Evolutionary conservation across 2,329 filamentous ascomycete species (phyloP).

Genomic region (Aspergillus tanneri): DNA sequence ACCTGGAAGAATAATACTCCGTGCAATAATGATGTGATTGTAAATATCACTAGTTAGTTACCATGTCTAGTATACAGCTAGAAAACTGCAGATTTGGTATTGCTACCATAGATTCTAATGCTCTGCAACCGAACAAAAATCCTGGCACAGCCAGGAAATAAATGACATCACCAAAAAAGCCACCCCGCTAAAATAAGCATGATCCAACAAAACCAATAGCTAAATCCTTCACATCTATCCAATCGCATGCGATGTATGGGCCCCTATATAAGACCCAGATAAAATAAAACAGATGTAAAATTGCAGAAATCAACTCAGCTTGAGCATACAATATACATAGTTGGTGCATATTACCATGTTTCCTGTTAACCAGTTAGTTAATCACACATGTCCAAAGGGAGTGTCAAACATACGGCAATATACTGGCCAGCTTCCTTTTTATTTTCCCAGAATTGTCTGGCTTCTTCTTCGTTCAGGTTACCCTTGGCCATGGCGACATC

Average conservation of each 20-base stretch:
- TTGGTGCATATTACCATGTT: constrained; percentile 31
- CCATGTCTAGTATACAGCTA: too few relatives aligned
- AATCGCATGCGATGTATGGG: constrained; percentile 3
- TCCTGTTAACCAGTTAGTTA: constrained; percentile 26
- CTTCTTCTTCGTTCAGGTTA: constrained; percentile 77
- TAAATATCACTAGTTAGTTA: too few relatives aligned
- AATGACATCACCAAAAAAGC: neutral
- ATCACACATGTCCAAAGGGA: neutral
- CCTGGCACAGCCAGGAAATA: neutral
- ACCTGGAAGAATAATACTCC: too few relatives aligned
- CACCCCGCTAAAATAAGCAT: constrained; percentile 6
- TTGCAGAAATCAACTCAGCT: constrained; percentile 10
- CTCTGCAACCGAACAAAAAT: neutral
- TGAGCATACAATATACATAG: neutral
- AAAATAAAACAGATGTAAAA: neutral
- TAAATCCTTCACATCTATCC: constrained; percentile 1
- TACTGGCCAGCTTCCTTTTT: constrained; percentile 95
- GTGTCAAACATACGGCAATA: constrained; percentile 64
- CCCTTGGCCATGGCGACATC: constrained; percentile 93
- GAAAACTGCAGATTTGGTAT: constrained; percentile 11
- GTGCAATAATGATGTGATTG: too few relatives aligned
- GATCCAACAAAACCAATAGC: neutral
- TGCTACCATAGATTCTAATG: constrained; percentile 9
- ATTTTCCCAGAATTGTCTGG: constrained; percentile 80
- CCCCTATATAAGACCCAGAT: neutral